Base-by-base conservation (phyloP, 768 basidiomycete species). In the Boletus edulis region DNA sequence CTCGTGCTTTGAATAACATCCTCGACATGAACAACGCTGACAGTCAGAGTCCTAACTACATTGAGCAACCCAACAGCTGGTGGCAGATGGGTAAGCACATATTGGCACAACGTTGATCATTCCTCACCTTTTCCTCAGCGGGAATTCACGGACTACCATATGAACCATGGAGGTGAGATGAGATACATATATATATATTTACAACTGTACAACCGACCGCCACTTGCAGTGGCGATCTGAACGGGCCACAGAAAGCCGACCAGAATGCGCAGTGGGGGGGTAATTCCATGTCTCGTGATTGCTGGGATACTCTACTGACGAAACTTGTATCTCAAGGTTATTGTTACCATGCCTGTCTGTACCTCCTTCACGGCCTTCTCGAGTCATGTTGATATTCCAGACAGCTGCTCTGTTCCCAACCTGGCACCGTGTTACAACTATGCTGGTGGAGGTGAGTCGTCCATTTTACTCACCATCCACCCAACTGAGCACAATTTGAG, bases 31-130 rank as follows among this genome's bases (percentile, higher is more conserved):
- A 46, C 38, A 18, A 9, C 38, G 9, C n/a, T 8, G 38, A 18
- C 38, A 18, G 17, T 8, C 38, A 39, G 38, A 39, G 38, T 37
- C 44, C 51, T 27, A 17, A 49, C 29, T 61, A 47, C 34, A 9
- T 49, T 4, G 41, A 61, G 8, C 62, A 54, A 2, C 61, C 61
- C 31, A 58, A 58, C 47, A 62, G 61, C 24, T 62, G 52, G 56
- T 62, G 61, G 61, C 52, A 62, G 31, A 51, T 62, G 3, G 60
- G 61, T 58, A 45, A 43, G 46, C 4, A 13, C 15, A 27, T 49
- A 4, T 17, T 8, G 5, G 11, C 3, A 7, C 5, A 9, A 27
- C 4, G 15, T 9, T 7, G 18, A 10, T 48, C 11, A 12, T 2
- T 0, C 17, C 34, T 54, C n/a, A 57, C 10, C 5, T 6, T 24